Evolutionary conservation across 2,329 filamentous ascomycete species (phyloP).

Genomic region (Mariannaea elegans): DNA sequence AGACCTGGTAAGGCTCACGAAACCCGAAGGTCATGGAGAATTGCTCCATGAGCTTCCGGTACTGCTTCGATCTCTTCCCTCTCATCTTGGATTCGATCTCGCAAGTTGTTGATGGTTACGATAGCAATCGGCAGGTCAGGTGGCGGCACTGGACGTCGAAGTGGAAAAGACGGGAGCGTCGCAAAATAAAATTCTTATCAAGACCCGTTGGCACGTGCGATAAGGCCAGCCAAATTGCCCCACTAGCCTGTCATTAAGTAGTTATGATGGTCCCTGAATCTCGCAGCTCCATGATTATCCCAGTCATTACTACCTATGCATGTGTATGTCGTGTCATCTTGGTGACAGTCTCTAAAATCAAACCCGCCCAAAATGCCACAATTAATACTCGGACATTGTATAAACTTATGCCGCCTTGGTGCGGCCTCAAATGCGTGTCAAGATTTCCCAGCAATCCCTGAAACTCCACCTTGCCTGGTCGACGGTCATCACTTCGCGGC

Average conservation of each 20-base stretch:
- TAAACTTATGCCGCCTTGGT: neutral
- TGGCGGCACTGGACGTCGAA: conserved; percentile 19
- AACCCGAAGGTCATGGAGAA: conserved; percentile 90
- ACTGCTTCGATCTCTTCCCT: conserved; percentile 63
- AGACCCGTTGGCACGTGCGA: conserved; percentile 45
- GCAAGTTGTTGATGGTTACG: conserved; percentile 5
- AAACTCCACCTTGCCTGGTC: neutral
- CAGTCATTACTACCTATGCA: conserved; percentile 16
- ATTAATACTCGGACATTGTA: neutral
- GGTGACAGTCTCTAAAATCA: neutral
- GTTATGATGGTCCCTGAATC: neutral
- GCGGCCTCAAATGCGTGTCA: neutral
- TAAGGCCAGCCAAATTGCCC: conserved; percentile 36
- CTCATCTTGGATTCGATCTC: conserved; percentile 49
- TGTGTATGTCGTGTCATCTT: conserved; percentile 16
- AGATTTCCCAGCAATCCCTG: neutral
- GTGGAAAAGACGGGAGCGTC: conserved; percentile 13
- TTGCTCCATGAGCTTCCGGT: conserved; percentile 89
- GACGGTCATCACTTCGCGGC: conserved; percentile 10
- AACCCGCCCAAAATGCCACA: neutral
- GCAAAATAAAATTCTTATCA: conserved; percentile 54
- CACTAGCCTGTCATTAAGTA: too few relatives aligned
- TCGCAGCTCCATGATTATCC: conserved; percentile 2
- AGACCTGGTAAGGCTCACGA: conserved; percentile 91
- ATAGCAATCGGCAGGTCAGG: conserved; percentile 9